Percentiles rank a stretch among this genome's conserved stretches.
These are phyloP conservation scores for Musa schizocarpa DNA, from an alignment of 176 grass and related monocot species.

Conservation along the genomic window DNA sequence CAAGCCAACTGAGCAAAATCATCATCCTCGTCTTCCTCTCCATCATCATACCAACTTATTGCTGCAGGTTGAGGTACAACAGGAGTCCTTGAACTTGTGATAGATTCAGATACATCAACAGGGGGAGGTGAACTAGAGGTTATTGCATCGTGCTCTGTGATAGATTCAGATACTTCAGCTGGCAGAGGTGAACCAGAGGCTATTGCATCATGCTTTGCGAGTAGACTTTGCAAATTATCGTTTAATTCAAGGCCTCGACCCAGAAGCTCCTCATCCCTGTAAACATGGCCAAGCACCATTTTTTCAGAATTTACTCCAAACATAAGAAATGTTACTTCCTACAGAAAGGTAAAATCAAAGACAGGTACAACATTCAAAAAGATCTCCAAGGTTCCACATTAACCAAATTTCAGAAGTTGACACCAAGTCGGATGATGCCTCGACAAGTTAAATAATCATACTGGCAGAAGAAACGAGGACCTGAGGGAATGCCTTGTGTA, in stretches of 20 bases:
- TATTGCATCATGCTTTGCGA: conserved; percentile 66
- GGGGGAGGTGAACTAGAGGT: neutral
- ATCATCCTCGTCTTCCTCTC: conserved; percentile 57
- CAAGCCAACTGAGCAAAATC: conserved; percentile 73
- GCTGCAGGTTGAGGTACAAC: neutral
- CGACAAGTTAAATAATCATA: neutral
- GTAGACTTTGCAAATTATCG: conserved; percentile 57
- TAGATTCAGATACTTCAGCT: conserved; percentile 17
- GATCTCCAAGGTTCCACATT: neutral
- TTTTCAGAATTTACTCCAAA: neutral
- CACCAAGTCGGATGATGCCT: neutral
- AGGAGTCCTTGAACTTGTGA: conserved; percentile 7
- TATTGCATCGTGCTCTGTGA: neutral
- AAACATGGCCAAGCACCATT: conserved; percentile 2
- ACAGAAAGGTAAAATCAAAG: neutral
- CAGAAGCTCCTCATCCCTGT: conserved; percentile 69
- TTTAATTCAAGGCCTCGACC: conserved; percentile 70
- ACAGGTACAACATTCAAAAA: neutral
- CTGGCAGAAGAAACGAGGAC: too few relatives aligned
- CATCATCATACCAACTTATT: conserved; percentile 24
- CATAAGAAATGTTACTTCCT: neutral
- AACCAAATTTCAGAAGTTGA: neutral
- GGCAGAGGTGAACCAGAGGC: conserved; percentile 51
- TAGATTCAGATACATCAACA: conserved; percentile 24
- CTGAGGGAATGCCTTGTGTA: too few relatives aligned